Percentiles rank a stretch among this genome's conserved stretches.
Evolutionary conservation across 2,329 filamentous ascomycete species (phyloP).

Genomic region (Chaetoscypha palmicola): DNA sequence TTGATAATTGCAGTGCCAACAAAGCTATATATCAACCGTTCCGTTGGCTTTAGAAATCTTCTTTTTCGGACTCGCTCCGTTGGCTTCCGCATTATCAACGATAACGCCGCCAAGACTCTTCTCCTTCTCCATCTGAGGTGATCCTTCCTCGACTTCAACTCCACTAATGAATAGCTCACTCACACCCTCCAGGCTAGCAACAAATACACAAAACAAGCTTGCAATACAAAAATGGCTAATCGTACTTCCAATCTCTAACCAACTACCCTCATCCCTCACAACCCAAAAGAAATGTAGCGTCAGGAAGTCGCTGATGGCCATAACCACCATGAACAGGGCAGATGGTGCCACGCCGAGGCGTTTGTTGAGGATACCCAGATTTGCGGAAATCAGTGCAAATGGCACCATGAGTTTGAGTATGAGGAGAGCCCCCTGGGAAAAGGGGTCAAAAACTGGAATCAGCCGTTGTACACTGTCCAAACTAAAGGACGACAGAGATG

Average conservation of each 20-base stretch:
- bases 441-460: conserved; percentile 87
- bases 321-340: conserved; percentile 88
- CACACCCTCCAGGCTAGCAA: conserved; percentile 77
- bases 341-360: conserved; percentile 77
- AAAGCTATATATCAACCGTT: no score
- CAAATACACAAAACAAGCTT: conserved; percentile 82
- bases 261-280: conserved; percentile 91
- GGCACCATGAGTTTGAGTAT: conserved; percentile 88
- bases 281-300: conserved; percentile 98
- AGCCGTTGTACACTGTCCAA: conserved; percentile 83
- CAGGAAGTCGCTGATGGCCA: conserved; percentile 83
- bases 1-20: no score
- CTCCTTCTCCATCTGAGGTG: conserved; percentile 22
- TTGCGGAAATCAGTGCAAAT: conserved; percentile 86
- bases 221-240: conserved; percentile 96
- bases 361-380: conserved; percentile 86
- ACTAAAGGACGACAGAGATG: conserved; percentile 87
- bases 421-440: conserved; percentile 80
- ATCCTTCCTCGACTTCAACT: conserved; percentile 53
- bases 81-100: conserved; percentile 3
- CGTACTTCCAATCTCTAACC: conserved; percentile 94
- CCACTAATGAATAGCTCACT: conserved; percentile 78
- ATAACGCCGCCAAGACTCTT: conserved; percentile 24
- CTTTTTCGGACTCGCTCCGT: not conserved
- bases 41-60: not conserved